Evolutionary conservation across 768 basidiomycete species (phyloP), one percentile per base, ranked within the genome.

Genomic region (Boletus rubroflammeus): DNA sequence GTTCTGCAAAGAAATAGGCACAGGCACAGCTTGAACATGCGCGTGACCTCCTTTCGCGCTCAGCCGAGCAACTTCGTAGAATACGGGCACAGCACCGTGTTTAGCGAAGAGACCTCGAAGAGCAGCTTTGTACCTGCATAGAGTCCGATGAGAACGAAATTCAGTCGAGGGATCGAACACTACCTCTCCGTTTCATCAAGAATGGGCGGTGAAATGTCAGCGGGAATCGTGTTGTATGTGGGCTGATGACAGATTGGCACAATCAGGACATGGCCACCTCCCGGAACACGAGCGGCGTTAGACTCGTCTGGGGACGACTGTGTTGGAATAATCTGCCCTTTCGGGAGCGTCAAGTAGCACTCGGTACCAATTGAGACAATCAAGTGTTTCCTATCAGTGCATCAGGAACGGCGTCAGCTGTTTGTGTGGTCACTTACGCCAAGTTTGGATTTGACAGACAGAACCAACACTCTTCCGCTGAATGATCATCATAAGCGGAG

Each of bases 381-480:
- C 58, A 98, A 83, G 65, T 98, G 92, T 74, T 98, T 99, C 54
- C 92, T 95, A 58, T 28, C 19, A 15, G 29, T 46, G 41, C 3
- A 45, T 59, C 32, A 58, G 48, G 25, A 50, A 65, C 15, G 17
- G 28, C 5, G 35, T 17, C 29, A 1, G 6, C 19, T n/a, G 43
- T 28, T 32, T 42, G 41, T 31, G 48, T 47, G 3, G 34, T 36
- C 23, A 79, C 88, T 58, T 66, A 92, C 85, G 91, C 87, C 36
- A 98, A 77, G 61, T 83, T 86, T 1, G 96, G 95, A 67, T 98
- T 98, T 39, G 93, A 95, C 50, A 99, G 72, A 69, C 97, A 99
- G 75, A 99, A 98, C 96, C 96, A 98, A 71, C 96, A 98, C 69
- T 94, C 90, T 52, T 90, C 90, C 60, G 93, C 91, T 92, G 65